Evolutionary conservation across 768 basidiomycete genomes (phyloP), one percentile per base, ranked within the genome.

Genomic region (Tylopilus balloui): DNA sequence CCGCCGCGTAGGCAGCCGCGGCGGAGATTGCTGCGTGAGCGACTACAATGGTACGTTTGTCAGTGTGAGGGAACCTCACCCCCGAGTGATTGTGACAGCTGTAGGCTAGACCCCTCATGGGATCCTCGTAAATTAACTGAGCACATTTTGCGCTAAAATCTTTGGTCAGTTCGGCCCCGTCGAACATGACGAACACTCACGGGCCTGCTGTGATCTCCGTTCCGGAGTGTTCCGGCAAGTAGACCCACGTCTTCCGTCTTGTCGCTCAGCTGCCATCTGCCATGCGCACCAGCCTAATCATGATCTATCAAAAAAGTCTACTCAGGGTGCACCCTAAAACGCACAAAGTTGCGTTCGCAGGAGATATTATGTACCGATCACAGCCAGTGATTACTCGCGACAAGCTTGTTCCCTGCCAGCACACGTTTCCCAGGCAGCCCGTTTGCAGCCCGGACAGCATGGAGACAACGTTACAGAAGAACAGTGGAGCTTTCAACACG

Each of bases 301-400:
- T 48, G 53, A 48, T 54, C 41, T 36, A 50, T 51, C 50, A 45
- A 50, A 42, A 50, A 48, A 28, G 31, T 48, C 52, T 52, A 45
- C 44, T 63, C 66, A 68, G 66, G 66, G 66, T 56, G 55, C 53
- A 68, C 66, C 66, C 66, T 53, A 54, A 59, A 64, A 50, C 46
- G 27, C 48, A 47, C 53, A 55, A 61, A 51, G 61, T 55, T 59
- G 48, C 48, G 45, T 25, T 53, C 49, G 50, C 61, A 60, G 47
- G 47, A 45, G 23, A 48, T 64, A 69, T 67, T 68, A 69, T 69
- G 66, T 69, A 54, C 34, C 52, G 58, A 63, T 65, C 63, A 65
- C 31, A 41, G n/a, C 21, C 52, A n/a, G n/a, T n/a, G n/a, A 50
- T 44, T 42, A 38, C 50, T 51, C 37, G 48, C 39, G 27, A 50